These are phyloP conservation scores for Nigrograna mackinnonii DNA, from an alignment of 2,329 filamentous ascomycete genomes.

Conservation along the genomic window DNA sequence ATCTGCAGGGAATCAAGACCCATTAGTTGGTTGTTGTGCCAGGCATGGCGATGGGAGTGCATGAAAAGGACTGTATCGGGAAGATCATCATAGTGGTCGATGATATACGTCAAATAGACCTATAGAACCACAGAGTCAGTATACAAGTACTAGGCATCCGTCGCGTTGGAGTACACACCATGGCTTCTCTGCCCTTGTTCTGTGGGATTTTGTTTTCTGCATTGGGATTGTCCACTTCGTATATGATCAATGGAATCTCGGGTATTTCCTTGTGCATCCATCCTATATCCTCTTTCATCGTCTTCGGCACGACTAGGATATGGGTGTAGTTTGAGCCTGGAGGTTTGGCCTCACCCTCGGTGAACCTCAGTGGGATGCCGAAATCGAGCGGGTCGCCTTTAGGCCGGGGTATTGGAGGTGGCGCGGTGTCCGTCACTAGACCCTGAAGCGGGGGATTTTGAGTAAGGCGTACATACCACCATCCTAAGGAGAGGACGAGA, in stretches of 20 bases:
- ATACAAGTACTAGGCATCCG: neutral
- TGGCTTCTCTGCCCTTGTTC: slow-evolving; percentile 66
- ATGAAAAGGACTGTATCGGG: slow-evolving; percentile 64
- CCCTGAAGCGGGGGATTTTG: slow-evolving; percentile 11
- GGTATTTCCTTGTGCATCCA: slow-evolving; percentile 42
- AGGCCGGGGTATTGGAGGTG: slow-evolving; percentile 5
- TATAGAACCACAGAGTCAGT: slow-evolving; percentile 7
- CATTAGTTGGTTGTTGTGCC: slow-evolving; percentile 63
- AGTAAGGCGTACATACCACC: slow-evolving; percentile 31
- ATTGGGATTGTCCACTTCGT: slow-evolving; percentile 56
- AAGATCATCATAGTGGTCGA: slow-evolving; percentile 64
- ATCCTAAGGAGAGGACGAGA: slow-evolving; percentile 26
- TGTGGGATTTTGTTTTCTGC: slow-evolving; percentile 55
- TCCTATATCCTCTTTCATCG: slow-evolving; percentile 38
- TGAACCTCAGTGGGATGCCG: slow-evolving; percentile 36
- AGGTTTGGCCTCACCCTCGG: slow-evolving; percentile 31
- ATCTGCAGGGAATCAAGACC: slow-evolving; percentile 55
- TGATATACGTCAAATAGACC: slow-evolving; percentile 64
- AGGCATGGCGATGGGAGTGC: slow-evolving; percentile 58
- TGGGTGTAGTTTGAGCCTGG: slow-evolving; percentile 39
- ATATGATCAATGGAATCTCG: slow-evolving; percentile 47
- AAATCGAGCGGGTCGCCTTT: slow-evolving; percentile 38
- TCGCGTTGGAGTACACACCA: slow-evolving; percentile 35
- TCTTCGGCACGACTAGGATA: slow-evolving; percentile 41
- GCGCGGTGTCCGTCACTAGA: slow-evolving; percentile 15